Evolutionary conservation across 2,329 filamentous ascomycete genomes (phyloP), one percentile per base, ranked within the genome.

Genomic region (Apiospora pterosperma): DNA sequence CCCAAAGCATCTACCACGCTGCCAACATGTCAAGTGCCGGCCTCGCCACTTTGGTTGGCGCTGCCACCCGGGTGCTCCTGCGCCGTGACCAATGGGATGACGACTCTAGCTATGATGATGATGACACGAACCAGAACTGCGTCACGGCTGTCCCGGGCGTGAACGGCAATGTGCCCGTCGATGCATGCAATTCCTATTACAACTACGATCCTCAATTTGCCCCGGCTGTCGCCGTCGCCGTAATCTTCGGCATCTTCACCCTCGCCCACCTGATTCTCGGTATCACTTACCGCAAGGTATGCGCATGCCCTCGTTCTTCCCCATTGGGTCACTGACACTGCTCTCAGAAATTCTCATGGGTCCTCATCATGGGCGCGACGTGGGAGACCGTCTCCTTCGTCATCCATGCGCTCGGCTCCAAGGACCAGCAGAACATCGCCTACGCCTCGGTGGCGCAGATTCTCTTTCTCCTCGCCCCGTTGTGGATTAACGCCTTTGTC

Each of bases 401-500:
- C 34, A 67, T 80, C 16, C 75, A 76, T 60, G 70, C 76, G 0
- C 31, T 79, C 5, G 79, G 76, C 25, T 68, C 77, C 19, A 74
- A 70, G 8, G 64, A 80, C 69, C 79, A 82, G 66, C 78, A 80
- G 65, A 69, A 77, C 11, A 28, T 68, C 3, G 71, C 68, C 36
- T 78, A 75, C 61, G 69, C 72, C 21, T 73, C 74, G 10, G 66
- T 63, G 38, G 76, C 76, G 23, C 72, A 72, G 31, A 65, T 82
- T 1, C 69, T 81, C 3, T 78, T 82, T 55, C 69, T 82, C 14
- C 73, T 81, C 16, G 76, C 80, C 1, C 80, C 80, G 10, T 69
- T 81, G 34, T 78, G 76, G 79, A 77, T 81, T 68, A 81, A 81
- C 63, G 78, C 77, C 7, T 81, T 81, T 59, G 76, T 74, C 4